These are phyloP conservation scores for Taxawa tesnikishii DNA, from an alignment of 2,329 filamentous ascomycete genomes.

Conservation along the genomic window DNA sequence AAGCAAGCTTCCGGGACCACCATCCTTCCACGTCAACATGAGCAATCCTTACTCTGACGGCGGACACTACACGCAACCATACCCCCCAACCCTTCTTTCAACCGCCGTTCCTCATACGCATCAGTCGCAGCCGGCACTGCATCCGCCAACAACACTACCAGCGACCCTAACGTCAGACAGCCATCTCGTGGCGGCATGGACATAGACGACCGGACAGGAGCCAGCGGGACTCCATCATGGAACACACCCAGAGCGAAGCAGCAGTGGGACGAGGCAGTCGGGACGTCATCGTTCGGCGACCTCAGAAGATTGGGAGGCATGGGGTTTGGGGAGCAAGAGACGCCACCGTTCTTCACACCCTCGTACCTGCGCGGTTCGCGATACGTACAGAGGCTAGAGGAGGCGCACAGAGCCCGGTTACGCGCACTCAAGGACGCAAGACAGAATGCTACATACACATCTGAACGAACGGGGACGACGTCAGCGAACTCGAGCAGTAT, in stretches of 20 bases:
- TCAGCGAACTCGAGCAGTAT: constrained; percentile 46
- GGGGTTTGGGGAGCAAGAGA: constrained; percentile 11
- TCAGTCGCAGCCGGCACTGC: constrained; percentile 45
- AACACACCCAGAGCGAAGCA: constrained; percentile 3
- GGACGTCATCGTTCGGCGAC: too few relatives aligned
- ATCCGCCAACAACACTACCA: constrained; percentile 32
- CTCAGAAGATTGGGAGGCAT: constrained; percentile 11
- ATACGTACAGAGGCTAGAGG: constrained; percentile 65
- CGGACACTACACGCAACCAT: constrained; percentile 23
- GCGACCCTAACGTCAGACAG: constrained; percentile 26
- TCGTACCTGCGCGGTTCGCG: constrained; percentile 70
- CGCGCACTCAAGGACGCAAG: constrained; percentile 1
- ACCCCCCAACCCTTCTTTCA: constrained; percentile 19
- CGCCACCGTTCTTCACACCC: constrained; percentile 59
- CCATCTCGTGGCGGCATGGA: constrained; percentile 11
- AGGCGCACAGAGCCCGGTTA: constrained; percentile 45
- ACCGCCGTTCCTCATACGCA: constrained; percentile 48
- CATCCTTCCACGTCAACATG: constrained; percentile 19
- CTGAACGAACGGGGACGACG: constrained; percentile 29
- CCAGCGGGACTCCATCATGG: constrained; percentile 1
- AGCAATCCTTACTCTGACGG: constrained; percentile 30
- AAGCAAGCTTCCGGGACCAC: background rate
- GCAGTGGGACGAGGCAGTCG: too few relatives aligned
- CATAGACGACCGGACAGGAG: constrained; percentile 5
- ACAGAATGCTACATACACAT: constrained; percentile 38